A percentile compares a stretch with the other conserved stretches of the same genome.
Conservation (phyloP, 192 early-diverging fungal genomes). For the Entomortierella lignicola region DNA sequence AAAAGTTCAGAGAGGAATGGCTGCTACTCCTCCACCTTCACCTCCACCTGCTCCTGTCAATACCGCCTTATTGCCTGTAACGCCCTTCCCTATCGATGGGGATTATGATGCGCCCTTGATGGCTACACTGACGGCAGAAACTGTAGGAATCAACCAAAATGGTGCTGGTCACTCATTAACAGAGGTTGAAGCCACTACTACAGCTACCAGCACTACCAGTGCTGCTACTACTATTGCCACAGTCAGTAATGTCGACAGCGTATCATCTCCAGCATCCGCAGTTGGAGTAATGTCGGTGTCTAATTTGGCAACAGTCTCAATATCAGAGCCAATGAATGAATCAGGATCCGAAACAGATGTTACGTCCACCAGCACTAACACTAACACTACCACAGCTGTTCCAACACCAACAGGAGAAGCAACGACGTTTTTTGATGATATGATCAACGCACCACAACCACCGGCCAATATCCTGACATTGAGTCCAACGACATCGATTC, state of each 20-base stretch:
- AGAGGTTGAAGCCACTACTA: neutral
- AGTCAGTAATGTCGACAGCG: no score
- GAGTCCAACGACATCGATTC: conserved; percentile 43
- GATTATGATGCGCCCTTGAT: neutral
- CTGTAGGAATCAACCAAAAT: neutral
- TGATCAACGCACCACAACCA: conserved; percentile 53
- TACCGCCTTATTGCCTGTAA: conserved; percentile 1
- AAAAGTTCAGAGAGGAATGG: conserved; percentile 8
- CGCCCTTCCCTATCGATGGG: neutral
- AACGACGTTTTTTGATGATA: conserved; percentile 52
- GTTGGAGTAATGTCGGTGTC: neutral
- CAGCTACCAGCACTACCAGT: no score
- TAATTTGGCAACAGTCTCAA: neutral
- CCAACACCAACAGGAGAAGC: conserved; percentile 24
- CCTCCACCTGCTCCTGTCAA: conserved; percentile 4
- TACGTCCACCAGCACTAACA: no score
- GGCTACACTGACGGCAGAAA: conserved; percentile 1
- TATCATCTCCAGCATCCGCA: neutral
- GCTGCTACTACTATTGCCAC: no score
- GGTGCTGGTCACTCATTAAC: conserved; percentile 9
- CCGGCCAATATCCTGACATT: conserved; percentile 49
- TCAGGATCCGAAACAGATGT: neutral
- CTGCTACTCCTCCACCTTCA: conserved; percentile 3
- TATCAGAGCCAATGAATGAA: neutral
- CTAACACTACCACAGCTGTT: neutral